Percentiles rank a stretch among this genome's conserved stretches.
Evolutionary conservation across 306 rosid species (phyloP).

Genomic region (Acacia crassicarpa): DNA sequence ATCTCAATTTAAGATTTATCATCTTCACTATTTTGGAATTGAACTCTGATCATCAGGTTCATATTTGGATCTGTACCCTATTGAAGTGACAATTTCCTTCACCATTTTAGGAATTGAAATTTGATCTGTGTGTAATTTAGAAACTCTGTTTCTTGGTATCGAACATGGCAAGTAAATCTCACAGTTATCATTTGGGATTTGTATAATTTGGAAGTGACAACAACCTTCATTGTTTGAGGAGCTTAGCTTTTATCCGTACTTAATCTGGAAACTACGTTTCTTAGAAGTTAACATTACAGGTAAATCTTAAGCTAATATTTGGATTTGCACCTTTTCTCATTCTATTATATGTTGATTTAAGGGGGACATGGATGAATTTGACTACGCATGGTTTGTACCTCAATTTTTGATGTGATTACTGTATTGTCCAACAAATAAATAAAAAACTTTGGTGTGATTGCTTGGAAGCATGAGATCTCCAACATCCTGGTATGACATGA

Average conservation of each 20-base stretch:
- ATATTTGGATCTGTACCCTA: background rate
- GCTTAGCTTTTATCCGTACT: background rate
- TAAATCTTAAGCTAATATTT: background rate
- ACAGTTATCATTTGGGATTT: background rate
- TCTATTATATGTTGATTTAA: background rate
- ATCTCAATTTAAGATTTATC: background rate
- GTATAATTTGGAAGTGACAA: background rate
- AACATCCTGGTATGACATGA: background rate
- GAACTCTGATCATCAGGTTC: background rate
- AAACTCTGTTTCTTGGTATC: background rate
- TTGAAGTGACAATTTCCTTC: background rate
- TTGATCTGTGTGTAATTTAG: background rate
- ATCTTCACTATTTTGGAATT: background rate
- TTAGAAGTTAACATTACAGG: background rate
- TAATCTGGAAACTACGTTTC: background rate
- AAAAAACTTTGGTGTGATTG: background rate
- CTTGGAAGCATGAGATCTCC: background rate
- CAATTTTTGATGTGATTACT: background rate
- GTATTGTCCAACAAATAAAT: too few relatives aligned
- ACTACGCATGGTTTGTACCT: background rate
- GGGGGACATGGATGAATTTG: slow-evolving; percentile 1
- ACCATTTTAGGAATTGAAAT: background rate
- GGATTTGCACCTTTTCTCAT: slow-evolving; percentile 4
- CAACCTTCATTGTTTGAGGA: background rate
- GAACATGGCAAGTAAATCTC: slow-evolving; percentile 9